A percentile compares a stretch with the other conserved stretches of the same genome.
phyloP scores from a whole-genome alignment of 495 filamentous ascomycete genomes.

The Xylaria grammica region DNA sequence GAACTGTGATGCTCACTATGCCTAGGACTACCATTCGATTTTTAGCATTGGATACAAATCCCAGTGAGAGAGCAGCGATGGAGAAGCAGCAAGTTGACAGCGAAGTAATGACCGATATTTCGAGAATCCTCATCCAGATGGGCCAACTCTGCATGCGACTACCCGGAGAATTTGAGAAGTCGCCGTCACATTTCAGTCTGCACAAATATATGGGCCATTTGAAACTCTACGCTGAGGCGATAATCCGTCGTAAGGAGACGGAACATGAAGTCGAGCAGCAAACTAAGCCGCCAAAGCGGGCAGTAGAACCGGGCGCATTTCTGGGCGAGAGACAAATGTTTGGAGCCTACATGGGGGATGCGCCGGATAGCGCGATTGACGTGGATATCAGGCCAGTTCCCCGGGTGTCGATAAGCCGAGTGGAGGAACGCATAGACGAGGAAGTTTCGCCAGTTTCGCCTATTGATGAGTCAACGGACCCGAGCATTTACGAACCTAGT shows the following conservation, averaged over 20 bases:
- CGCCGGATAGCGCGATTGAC: slow-evolving; percentile 52
- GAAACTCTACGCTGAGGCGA: slow-evolving; percentile 34
- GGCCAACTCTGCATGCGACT: slow-evolving; percentile 33
- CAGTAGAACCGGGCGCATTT: slow-evolving; percentile 27
- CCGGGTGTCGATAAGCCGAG: slow-evolving; percentile 13
- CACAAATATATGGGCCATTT: slow-evolving; percentile 43
- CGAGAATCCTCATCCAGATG: slow-evolving; percentile 36
- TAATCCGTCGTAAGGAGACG: slow-evolving; percentile 29
- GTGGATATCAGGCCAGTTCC: slow-evolving; percentile 36
- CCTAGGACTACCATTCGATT: slow-evolving; percentile 38
- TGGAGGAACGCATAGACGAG: slow-evolving; percentile 19
- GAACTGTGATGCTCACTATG: slow-evolving; percentile 19
- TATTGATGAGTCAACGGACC: slow-evolving; percentile 36
- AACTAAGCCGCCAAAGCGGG: slow-evolving; percentile 9
- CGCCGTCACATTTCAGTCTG: slow-evolving; percentile 36
- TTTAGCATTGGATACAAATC: slow-evolving; percentile 25
- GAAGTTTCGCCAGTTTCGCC: slow-evolving; percentile 26
- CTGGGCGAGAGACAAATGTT: slow-evolving; percentile 33
- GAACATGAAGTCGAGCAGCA: slow-evolving; percentile 28
- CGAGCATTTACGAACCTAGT: slow-evolving; percentile 35
- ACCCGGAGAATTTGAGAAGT: slow-evolving; percentile 41
- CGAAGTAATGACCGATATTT: slow-evolving; percentile 35
- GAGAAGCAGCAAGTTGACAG: slow-evolving; percentile 30
- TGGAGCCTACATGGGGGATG: slow-evolving; percentile 39
- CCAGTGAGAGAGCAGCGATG: slow-evolving; percentile 30